These are phyloP conservation scores for Monilinia aucupariae DNA, from an alignment of 2,329 filamentous ascomycete genomes.

Conservation along the genomic window DNA sequence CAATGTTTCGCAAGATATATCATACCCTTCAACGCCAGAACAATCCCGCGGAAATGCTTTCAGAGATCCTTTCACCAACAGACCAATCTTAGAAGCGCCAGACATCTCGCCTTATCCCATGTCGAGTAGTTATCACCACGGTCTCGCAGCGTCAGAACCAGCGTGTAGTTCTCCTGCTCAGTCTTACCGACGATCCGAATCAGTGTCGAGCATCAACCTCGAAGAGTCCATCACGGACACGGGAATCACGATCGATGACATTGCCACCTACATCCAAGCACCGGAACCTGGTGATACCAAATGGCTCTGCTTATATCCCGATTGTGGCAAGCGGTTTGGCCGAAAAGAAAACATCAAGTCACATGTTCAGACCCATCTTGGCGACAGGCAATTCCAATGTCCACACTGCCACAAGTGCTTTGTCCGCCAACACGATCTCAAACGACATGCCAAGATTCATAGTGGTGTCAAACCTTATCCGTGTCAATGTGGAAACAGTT, in stretches of 20 bases:
- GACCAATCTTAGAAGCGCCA: slow-evolving; percentile 38
- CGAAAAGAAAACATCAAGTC: slow-evolving; percentile 98
- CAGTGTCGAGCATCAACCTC: slow-evolving; percentile 55
- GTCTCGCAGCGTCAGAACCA: slow-evolving; percentile 20
- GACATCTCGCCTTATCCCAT: slow-evolving; percentile 24
- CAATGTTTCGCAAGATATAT: slow-evolving; percentile 43
- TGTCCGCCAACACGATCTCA: slow-evolving; percentile 93
- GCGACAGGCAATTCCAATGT: slow-evolving; percentile 91
- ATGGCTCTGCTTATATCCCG: slow-evolving; percentile 70
- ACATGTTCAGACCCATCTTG: slow-evolving; percentile 95
- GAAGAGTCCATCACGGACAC: slow-evolving; percentile 68
- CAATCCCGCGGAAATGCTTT: slow-evolving; percentile 44
- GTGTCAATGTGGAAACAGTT: slow-evolving; percentile 89
- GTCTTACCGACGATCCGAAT: slow-evolving; percentile 53
- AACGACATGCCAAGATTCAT: slow-evolving; percentile 96
- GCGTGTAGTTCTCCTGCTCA: slow-evolving; percentile 21
- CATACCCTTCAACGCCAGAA: slow-evolving; percentile 48
- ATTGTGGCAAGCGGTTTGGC: slow-evolving; percentile 87
- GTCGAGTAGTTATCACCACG: slow-evolving; percentile 16
- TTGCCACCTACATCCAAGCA: slow-evolving; percentile 66
- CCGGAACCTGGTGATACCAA: slow-evolving; percentile 70
- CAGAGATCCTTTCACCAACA: slow-evolving; percentile 41
- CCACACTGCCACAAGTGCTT: slow-evolving; percentile 93
- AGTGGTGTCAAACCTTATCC: slow-evolving; percentile 93
- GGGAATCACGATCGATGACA: slow-evolving; percentile 81